Conservation (phyloP, 2,329 filamentous ascomycete genomes). For the Aspergillus vadensis region DNA sequence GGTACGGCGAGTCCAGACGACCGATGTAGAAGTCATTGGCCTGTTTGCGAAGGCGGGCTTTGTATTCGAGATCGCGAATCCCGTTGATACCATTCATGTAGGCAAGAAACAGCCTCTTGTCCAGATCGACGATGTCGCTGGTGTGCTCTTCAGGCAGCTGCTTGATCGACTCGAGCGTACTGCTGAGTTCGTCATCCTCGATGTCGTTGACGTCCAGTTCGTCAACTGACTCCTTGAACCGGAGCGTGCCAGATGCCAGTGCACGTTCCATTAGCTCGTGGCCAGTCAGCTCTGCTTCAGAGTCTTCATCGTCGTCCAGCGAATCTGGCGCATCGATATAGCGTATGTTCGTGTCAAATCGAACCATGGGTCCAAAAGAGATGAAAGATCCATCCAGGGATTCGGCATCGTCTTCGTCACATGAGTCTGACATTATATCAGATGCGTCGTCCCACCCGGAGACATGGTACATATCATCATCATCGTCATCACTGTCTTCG, state of each 20-base stretch:
- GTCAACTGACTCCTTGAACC: conserved; percentile 23
- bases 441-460: conserved; percentile 35
- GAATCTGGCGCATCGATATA: conserved; percentile 37
- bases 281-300: conserved; percentile 37
- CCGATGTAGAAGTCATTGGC: conserved; percentile 38
- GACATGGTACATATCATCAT: conserved; percentile 33
- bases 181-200: conserved; percentile 16
- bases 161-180: conserved; percentile 22
- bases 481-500: conserved; percentile 30
- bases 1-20: conserved; percentile 33
- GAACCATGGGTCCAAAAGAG: conserved; percentile 38
- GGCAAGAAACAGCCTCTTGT: conserved; percentile 42
- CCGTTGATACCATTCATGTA: conserved; percentile 48
- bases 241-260: conserved; percentile 27
- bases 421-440: conserved; percentile 30
- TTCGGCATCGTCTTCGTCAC: conserved; percentile 32
- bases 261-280: conserved; percentile 45
- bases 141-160: conserved; percentile 39
- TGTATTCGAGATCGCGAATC: conserved; percentile 37
- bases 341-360: conserved; percentile 36
- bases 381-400: conserved; percentile 42
- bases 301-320: conserved; percentile 27
- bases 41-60: conserved; percentile 34
- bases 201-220: conserved; percentile 19
- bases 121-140: conserved; percentile 41